Evolutionary conservation across 257 asterid species (phyloP), one percentile per base, ranked within the genome.

Genomic region (Mitragyna speciosa): DNA sequence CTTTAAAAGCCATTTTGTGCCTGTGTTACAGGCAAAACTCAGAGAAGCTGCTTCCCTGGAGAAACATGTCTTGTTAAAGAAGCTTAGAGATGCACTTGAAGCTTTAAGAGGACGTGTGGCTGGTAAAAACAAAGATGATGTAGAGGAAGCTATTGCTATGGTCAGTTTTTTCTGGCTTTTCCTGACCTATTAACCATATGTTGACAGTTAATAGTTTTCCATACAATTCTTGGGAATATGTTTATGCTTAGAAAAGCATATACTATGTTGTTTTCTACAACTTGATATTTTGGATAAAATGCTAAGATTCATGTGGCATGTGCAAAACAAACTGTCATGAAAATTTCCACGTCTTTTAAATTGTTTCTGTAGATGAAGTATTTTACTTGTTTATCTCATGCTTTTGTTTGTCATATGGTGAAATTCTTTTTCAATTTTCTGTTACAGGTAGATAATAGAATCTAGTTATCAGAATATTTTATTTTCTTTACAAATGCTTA

Each of bases 81-180:
- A 92, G 86, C 97, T 94, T 61, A 92, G 94, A 85, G 98, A 91
- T 83, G 95, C 97, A 24, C 97, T 94, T 64, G 97, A 94, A 85
- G 86, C 92, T 71, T 72, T 94, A 73, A 89, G 87, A 86, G 97
- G 97, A 59, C 97, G 96, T 22, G 93, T 91, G 72, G 92, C 97
- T 49, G 97, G 97, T 26, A 89, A 71, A 89, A 93, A 93, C 93
- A 89, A 87, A 85, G 97, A 94, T 82, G 98, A 94, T 12, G 97
- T 93, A 51, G 93, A 87, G 85, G 97, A 90, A 87, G 98, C 98
- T 82, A 91, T 94, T 84, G 86, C 92, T 64, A 93, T 94, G 98
- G 98, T 93, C 80, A 69, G 96, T 85, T 80, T 70, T n/a, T 45
- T 28, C 59, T 67, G 33, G 58, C 22, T 64, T 80, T 80, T 66